A percentile compares a stretch with the other conserved stretches of the same genome.
Evolutionary conservation across 2,329 filamentous ascomycete species (phyloP).

Genomic region (Cercospora janseana): DNA sequence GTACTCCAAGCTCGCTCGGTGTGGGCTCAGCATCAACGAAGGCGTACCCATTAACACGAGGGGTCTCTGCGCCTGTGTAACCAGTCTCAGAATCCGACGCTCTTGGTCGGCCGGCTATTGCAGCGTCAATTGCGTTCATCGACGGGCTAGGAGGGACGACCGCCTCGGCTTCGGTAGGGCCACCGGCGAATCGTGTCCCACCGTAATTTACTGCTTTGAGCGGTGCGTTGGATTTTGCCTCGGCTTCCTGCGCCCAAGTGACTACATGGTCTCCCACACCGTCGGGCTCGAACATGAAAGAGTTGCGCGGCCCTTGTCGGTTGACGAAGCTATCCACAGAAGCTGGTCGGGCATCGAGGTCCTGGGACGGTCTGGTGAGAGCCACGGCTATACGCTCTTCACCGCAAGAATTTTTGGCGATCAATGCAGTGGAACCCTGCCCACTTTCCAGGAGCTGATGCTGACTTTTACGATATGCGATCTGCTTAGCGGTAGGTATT

Average conservation of each 20-base stretch:
- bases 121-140: conserved; percentile 77
- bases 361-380: conserved; percentile 51
- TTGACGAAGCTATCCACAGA: conserved; percentile 71
- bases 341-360: conserved; percentile 69
- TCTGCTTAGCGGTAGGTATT: conserved; percentile 62
- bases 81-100: conserved; percentile 60
- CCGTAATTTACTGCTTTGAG: conserved; percentile 76
- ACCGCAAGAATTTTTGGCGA: conserved; percentile 29
- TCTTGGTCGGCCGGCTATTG: conserved; percentile 71
- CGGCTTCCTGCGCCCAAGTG: conserved; percentile 66
- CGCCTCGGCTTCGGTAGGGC: conserved; percentile 29
- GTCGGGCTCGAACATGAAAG: conserved; percentile 80
- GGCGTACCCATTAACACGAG: conserved; percentile 86
- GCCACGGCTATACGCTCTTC: conserved; percentile 28
- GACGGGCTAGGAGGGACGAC: conserved; percentile 71
- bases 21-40: conserved; percentile 82
- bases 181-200: conserved; percentile 69
- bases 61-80: conserved; percentile 71
- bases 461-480: conserved; percentile 54
- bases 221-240: conserved; percentile 68
- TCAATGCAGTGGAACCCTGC: conserved; percentile 25
- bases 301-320: conserved; percentile 65
- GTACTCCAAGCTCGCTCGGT: conserved; percentile 56
- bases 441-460: conserved; percentile 59
- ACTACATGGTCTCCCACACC: conserved; percentile 54